Conservation (phyloP, 345 rosid genomes). For the Noccaea caerulescens region DNA sequence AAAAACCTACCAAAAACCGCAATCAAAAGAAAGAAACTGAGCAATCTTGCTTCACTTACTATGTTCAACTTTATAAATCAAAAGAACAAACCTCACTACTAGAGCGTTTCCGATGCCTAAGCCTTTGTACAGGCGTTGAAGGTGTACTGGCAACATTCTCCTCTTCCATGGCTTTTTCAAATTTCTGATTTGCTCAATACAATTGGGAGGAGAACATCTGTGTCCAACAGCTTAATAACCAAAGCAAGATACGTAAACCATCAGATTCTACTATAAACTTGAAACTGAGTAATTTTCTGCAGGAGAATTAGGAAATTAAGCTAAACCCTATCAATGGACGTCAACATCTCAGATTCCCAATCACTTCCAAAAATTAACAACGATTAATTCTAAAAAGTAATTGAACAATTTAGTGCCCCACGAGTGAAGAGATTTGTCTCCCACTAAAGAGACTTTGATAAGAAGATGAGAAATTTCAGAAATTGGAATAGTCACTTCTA, state of each 20-base stretch:
- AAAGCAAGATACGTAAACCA: neutral
- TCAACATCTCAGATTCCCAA: conserved; percentile 28
- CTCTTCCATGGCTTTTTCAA: conserved; percentile 59
- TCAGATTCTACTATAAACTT: neutral
- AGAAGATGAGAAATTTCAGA: neutral
- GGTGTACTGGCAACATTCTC: conserved; percentile 52
- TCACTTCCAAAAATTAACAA: neutral
- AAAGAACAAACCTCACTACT: conserved; percentile 61
- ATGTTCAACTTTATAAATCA: neutral
- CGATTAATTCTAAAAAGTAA: neutral
- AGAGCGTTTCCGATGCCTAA: conserved; percentile 73
- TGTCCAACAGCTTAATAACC: neutral
- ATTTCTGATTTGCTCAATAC: neutral
- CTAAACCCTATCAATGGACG: conserved; percentile 7
- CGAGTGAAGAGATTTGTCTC: neutral
- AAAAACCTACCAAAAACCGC: conserved; percentile 48
- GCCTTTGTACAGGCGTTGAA: conserved; percentile 54
- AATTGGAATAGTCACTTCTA: neutral
- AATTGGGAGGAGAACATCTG: conserved; percentile 38
- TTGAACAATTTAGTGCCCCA: neutral
- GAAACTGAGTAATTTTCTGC: neutral
- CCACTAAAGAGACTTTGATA: neutral
- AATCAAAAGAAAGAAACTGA: neutral
- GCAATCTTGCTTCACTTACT: conserved; percentile 1
- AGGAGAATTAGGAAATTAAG: neutral